Percentiles rank a stretch among this genome's conserved stretches.
phyloP scores from a whole-genome alignment of 2,329 filamentous ascomycete genomes.

The Chaetomium sp. region DNA sequence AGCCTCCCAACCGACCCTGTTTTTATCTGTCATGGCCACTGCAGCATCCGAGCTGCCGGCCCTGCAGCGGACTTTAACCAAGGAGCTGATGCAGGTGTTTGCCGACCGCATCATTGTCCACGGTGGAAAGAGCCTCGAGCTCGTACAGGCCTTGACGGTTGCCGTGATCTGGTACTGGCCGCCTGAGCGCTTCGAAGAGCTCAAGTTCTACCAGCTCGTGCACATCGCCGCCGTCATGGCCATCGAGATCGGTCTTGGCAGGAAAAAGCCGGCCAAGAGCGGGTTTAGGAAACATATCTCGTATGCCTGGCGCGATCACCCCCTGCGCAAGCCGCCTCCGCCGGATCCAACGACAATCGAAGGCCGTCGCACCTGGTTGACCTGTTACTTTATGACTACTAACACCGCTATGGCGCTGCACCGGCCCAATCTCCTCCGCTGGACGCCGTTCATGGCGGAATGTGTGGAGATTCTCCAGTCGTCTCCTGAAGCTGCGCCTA shows the following conservation, averaged over 20 bases:
- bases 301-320: conserved; percentile 36
- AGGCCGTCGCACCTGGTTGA: conserved; percentile 51
- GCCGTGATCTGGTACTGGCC: conserved; percentile 80
- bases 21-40: conserved; percentile 63
- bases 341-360: conserved; percentile 50
- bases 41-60: conserved; percentile 51
- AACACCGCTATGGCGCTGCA: conserved; percentile 57
- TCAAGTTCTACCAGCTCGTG: conserved; percentile 84
- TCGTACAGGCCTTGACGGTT: conserved; percentile 72
- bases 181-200: conserved; percentile 74
- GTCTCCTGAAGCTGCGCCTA: conserved; percentile 48
- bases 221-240: conserved; percentile 77
- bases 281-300: conserved; percentile 31
- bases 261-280: conserved; percentile 32
- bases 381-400: conserved; percentile 52
- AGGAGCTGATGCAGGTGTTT: conserved; percentile 64
- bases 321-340: conserved; percentile 36
- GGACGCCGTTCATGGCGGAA: conserved; percentile 55
- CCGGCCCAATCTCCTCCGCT: conserved; percentile 53
- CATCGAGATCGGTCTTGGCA: conserved; percentile 70
- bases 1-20: conserved; percentile 56
- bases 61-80: conserved; percentile 56
- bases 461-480: conserved; percentile 50
- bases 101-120: conserved; percentile 68
- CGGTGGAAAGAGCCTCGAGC: conserved; percentile 74